phyloP scores from a whole-genome alignment of 2,329 filamentous ascomycete genomes.

The Mollisiaceae sp. region DNA sequence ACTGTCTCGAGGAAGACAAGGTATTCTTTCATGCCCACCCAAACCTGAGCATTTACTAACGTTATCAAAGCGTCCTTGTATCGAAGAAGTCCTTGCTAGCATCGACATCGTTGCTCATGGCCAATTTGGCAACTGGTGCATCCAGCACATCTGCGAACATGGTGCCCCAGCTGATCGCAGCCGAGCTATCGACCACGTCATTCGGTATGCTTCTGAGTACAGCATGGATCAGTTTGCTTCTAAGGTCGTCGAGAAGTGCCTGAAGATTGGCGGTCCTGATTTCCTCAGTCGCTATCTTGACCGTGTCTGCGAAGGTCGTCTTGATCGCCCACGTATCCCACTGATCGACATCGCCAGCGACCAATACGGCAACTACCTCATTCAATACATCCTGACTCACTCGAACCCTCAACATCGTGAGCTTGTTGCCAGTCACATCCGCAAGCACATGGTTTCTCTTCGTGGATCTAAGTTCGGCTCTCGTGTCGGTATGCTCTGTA shows the following conservation, averaged over 20 bases:
- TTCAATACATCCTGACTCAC: constrained; percentile 95
- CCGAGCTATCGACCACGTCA: constrained; percentile 93
- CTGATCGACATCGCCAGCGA: constrained; percentile 98
- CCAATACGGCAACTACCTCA: constrained; percentile 97
- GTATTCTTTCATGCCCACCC: constrained; percentile 52
- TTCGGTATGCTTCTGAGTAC: constrained; percentile 91
- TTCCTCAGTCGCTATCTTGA: constrained; percentile 93
- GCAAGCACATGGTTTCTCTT: constrained; percentile 99
- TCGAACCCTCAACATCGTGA: constrained; percentile 88
- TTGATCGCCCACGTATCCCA: constrained; percentile 92
- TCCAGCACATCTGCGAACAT: constrained; percentile 98
- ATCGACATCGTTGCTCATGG: constrained; percentile 97
- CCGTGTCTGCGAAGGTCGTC: constrained; percentile 88
- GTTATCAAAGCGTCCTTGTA: constrained; percentile 80
- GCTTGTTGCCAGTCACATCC: constrained; percentile 89
- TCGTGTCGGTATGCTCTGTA: constrained; percentile 97
- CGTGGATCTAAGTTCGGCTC: constrained; percentile 98
- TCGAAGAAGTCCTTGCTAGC: constrained; percentile 92
- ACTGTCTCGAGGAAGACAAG: constrained; percentile 98
- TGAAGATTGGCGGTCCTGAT: constrained; percentile 91
- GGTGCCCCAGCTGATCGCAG: constrained; percentile 89
- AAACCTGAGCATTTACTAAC: constrained; percentile 28
- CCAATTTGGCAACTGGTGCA: constrained; percentile 99
- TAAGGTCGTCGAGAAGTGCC: constrained; percentile 98
- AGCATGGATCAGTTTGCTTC: constrained; percentile 99